Evolutionary conservation across 2,329 filamentous ascomycete genomes (phyloP), one percentile per base, ranked within the genome.

Genomic region (Periconia sp.): DNA sequence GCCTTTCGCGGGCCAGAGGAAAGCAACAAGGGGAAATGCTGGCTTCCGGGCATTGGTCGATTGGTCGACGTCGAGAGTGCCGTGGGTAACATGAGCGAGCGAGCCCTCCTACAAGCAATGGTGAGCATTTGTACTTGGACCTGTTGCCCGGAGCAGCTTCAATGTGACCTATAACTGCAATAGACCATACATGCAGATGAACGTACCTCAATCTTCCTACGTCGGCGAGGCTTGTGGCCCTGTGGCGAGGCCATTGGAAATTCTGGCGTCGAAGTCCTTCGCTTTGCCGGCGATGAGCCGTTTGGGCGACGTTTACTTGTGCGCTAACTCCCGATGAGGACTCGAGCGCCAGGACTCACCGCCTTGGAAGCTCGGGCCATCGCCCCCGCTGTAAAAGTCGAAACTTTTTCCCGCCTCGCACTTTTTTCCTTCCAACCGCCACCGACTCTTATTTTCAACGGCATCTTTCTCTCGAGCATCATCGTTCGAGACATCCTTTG

Each of bases 1-100:
- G 13, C 86, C 86, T 52, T 92, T 86, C 16, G 91, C 88, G 36
- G 92, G 91, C 89, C 92, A 96, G 36, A 99, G 81, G 64, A 99
- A 92, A n/a, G 92, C 86, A 1, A 90, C 91, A 16, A 99, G 80
- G 28, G 94, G 92, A 64, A 96, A 97, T 4, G 89, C 83, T 22
- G 92, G 92, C 29, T 69, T 71, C 43, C 77, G 70, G 35, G 69
- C 67, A 36, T 75, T 73, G 25, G 75, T 73, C 30, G 67, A 68
- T 4, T 69, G 46, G 48, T 79, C 73, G 46, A 76, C 46, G 31
- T 68, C 62, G 43, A 76, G 63, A 4, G 74, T 73, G 24, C 73
- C 74, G 59, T 77, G 68, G 54, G 61, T 66, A 6, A 70, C 59
- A 43, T 68, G 59, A 43, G 67, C 68, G 47, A 68, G 65, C 21